Base-by-base conservation (phyloP, 2,329 filamentous ascomycete species). In the Cladosporium sp. region DNA sequence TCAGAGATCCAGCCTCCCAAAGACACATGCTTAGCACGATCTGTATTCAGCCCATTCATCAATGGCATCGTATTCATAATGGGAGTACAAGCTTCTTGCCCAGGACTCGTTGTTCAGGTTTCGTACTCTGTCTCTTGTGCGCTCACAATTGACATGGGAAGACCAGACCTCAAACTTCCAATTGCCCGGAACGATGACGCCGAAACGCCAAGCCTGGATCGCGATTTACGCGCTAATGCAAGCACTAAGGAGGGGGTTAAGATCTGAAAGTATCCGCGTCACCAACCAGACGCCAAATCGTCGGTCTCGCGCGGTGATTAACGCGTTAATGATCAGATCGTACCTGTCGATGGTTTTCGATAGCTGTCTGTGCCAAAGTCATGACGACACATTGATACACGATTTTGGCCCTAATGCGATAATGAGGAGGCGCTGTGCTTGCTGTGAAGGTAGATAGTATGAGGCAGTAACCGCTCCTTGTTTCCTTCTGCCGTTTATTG, bases 181-280 rank as follows among this genome's bases (percentile, higher is more conserved):
- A 21, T 33, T 28, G 50, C 21, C 31, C 28, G 52, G 18, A 29
- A 55, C 31, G 52, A 55, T 31, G 52, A 31, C 31, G 28, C 18
- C 26, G 16, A 21, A 16, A 33, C 55, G 31, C 55, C 55, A 40
- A 59, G 35, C 16, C 35, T 7, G 44, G 40, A 61, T 50, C 58
- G 58, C 55, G 55, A 57, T 40, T 33, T 33, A 16, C 29, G 35
- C 59, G 59, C 59, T 62, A 62, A 62, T 52, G 59, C 46, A 62
- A 52, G 59, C 59, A 62, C 59, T 62, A 62, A 53, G 29, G 14
- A 31, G 35, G 28, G 46, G 21, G 40, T 21, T 62, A 46, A 37
- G 44, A 52, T 52, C 46, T 52, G 28, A 46, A 46, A 28, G 59
- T 62, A 46, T 62, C 53, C 59, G 59, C 59, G 59, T 62, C 59